phyloP scores from a whole-genome alignment of 768 basidiomycete species.

The Termitomyces heimii region DNA sequence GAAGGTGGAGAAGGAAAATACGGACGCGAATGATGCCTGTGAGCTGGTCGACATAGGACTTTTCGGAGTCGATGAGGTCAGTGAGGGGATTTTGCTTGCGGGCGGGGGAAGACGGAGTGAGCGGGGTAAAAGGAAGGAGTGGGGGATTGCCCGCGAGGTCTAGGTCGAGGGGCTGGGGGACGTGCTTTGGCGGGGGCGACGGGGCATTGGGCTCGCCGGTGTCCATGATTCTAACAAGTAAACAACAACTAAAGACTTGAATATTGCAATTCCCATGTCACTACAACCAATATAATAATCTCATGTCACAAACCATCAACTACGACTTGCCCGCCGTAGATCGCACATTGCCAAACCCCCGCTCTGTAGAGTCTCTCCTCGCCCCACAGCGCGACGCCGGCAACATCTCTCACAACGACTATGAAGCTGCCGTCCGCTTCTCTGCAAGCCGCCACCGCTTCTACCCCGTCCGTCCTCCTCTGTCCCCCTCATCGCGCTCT shows the following conservation, averaged over 20 bases:
- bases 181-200: not conserved
- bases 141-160: conserved; percentile 5
- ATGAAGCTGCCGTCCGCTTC: conserved; percentile 47
- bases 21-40: conserved; percentile 87
- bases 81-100: conserved; percentile 71
- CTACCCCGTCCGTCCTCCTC: conserved; percentile 26
- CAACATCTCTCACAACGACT: conserved; percentile 47
- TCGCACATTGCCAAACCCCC: conserved; percentile 37
- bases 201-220: not conserved
- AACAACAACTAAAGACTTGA: not conserved
- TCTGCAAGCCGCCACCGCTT: conserved; percentile 38
- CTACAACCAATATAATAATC: not conserved
- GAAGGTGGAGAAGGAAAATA: conserved; percentile 6
- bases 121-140: conserved; percentile 22
- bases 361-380: conserved; percentile 39
- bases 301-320: conserved; percentile 11
- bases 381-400: conserved; percentile 48
- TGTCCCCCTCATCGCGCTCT: not conserved
- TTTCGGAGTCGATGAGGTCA: conserved; percentile 94
- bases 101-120: conserved; percentile 33
- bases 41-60: conserved; percentile 83
- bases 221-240: conserved; percentile 9
- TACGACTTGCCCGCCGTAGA: conserved; percentile 32
- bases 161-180: conserved; percentile 7
- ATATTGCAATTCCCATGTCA: not conserved